These are phyloP conservation scores for Entomortierella lignicola DNA, from an alignment of 192 early-diverging fungal genomes.

Conservation along the genomic window DNA sequence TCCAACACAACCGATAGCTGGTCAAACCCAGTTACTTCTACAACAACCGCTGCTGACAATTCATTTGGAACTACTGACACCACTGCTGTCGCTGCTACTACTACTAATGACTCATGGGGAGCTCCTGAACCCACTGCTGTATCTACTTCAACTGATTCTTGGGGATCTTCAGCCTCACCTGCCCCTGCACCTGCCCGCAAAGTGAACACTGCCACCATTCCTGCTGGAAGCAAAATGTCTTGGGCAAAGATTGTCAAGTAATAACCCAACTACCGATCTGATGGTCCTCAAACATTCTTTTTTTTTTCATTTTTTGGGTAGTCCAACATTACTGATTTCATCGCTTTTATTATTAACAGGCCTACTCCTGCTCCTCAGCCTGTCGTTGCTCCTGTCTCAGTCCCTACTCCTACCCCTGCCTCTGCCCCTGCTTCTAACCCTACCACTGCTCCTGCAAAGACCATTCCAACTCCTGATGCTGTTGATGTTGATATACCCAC, in stretches of 20 bases:
- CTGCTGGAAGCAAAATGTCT: conserved; percentile 57
- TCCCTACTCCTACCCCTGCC: conserved; percentile 44
- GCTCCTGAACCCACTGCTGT: conserved; percentile 17
- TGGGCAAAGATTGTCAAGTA: conserved; percentile 77
- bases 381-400: conserved; percentile 26
- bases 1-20: conserved; percentile 5
- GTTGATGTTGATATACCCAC: conserved; percentile 53
- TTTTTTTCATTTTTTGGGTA: too few relatives aligned
- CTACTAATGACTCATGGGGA: conserved; percentile 16
- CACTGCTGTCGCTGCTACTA: conserved; percentile 21
- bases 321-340: too few relatives aligned
- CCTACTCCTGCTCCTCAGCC: conserved; percentile 61
- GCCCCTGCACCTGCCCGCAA: conserved; percentile 32
- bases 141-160: conserved; percentile 34
- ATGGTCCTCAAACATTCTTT: too few relatives aligned
- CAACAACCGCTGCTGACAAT: conserved; percentile 29
- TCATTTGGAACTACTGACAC: conserved; percentile 22
- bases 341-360: neutral
- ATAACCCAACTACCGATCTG: conserved; percentile 1
- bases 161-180: conserved; percentile 15
- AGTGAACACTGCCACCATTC: conserved; percentile 54
- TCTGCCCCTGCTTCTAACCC: conserved; percentile 26
- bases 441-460: conserved; percentile 13
- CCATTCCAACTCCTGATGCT: neutral
- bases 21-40: conserved; percentile 5